phyloP scores from a whole-genome alignment of 2,329 filamentous ascomycete genomes.

The Monilinia aucupariae region DNA sequence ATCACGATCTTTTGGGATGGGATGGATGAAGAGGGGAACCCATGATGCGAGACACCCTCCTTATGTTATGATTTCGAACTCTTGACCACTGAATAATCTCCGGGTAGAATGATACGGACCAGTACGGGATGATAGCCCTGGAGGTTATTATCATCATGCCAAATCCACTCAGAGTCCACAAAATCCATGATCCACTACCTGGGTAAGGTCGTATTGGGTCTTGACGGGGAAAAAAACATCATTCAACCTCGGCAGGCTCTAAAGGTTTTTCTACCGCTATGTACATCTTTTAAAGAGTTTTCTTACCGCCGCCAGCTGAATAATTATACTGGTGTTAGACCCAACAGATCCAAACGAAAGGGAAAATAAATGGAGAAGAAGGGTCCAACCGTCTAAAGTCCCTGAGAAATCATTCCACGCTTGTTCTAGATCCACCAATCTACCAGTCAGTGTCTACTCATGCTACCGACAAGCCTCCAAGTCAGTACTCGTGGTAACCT shows the following conservation, averaged over 20 bases:
- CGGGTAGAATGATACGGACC: neutral
- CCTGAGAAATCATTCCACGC: neutral
- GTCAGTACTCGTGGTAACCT: too few species aligned
- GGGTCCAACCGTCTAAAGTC: neutral
- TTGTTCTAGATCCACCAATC: constrained; percentile 1
- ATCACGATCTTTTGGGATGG: constrained; percentile 1
- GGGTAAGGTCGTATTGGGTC: neutral
- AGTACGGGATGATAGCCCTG: neutral
- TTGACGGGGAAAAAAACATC: too few species aligned
- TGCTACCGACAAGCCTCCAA: too few species aligned
- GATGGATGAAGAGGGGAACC: neutral
- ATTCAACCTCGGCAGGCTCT: constrained; percentile 1
- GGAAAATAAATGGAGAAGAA: too few species aligned
- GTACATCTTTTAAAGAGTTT: neutral
- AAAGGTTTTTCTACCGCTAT: neutral
- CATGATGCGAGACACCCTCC: constrained; percentile 3
- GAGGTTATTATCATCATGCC: neutral
- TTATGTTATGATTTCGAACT: neutral
- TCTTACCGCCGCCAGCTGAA: too few species aligned
- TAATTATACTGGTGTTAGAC: too few species aligned
- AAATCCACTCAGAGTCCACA: constrained; percentile 1
- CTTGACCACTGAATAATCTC: constrained; percentile 2
- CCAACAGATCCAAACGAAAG: too few species aligned
- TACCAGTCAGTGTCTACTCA: too few species aligned
- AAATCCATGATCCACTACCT: neutral